Base-by-base conservation (phyloP, 2,329 filamentous ascomycete species). In the Colletotrichum sp. region DNA sequence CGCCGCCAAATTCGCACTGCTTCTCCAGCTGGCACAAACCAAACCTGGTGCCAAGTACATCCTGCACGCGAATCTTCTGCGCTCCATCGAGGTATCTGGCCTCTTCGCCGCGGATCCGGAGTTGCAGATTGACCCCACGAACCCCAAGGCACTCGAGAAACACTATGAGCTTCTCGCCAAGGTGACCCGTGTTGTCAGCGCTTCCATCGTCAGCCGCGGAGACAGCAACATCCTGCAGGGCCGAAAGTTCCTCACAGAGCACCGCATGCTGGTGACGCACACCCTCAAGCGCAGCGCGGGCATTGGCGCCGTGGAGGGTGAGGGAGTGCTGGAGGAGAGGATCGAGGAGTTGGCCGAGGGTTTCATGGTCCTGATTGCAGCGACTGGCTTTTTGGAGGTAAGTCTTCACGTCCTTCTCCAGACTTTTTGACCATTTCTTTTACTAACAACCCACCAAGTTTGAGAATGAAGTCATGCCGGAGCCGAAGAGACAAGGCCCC, bases 91-190 rank as follows among this genome's bases (percentile, higher is more conserved):
- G 77, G 91, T 94, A 72, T 98, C 96, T 1, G 92, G 93, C n/a
- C 90, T 99, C 26, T 99, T 99, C 83, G 89, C 93, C 10, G 94
- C 95, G 15, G 97, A 99, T 83, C 97, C 97, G 1, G 97, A 99
- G 84, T 92, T 99, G 71, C 96, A 98, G 76, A 92, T 96, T 85
- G 92, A 95, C 79, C 90, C 93, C 71, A 90, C 93, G 71, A 93
- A 95, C 79, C 88, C 91, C 5, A 89, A 90, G 74, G 94, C 95
- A 5, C 89, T 98, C 24, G 91, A 93, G 78, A 93, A 93, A 81
- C 98, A 98, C 86, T 99, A 98, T 85, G 90, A 93, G 64, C 90
- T 99, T 8, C 92, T 99, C 18, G 92, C 95, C 49, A 92, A 94
- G 71, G 90, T 98, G 10, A 90, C 97, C 49, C 93, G 96, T 68